Conservation (phyloP, 208 protist genomes). For the Phytomonas serpens region DNA sequence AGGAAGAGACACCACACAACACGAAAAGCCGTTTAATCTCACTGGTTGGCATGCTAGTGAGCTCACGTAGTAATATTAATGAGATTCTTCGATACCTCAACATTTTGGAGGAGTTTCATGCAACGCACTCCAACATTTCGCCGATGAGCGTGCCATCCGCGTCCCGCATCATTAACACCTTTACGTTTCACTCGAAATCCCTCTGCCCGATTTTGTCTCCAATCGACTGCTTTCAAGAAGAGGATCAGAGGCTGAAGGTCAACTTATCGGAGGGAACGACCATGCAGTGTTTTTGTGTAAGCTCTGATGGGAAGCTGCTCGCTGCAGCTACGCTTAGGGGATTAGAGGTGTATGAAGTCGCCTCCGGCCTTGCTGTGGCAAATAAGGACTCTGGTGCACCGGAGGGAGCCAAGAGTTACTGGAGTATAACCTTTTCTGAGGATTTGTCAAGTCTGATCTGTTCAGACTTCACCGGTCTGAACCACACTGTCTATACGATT, state of each 20-base stretch:
- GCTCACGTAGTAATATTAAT: constrained; percentile 32
- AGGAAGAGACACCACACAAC: background rate
- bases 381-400: constrained; percentile 19
- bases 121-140: constrained; percentile 19
- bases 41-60: constrained; percentile 53
- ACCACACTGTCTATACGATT: constrained; percentile 41
- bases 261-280: constrained; percentile 50
- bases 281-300: constrained; percentile 69
- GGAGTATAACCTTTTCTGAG: constrained; percentile 59
- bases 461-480: constrained; percentile 33
- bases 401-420: constrained; percentile 25
- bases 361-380: constrained; percentile 28
- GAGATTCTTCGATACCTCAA: constrained; percentile 58
- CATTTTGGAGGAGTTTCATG: constrained; percentile 41
- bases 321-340: constrained; percentile 36
- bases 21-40: constrained; percentile 31
- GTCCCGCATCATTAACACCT: constrained; percentile 33
- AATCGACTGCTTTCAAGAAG: constrained; percentile 56
- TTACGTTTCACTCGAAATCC: constrained; percentile 25
- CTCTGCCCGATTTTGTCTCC: constrained; percentile 43
- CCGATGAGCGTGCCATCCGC: constrained; percentile 32
- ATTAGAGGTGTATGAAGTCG: constrained; percentile 34
- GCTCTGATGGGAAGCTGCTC: constrained; percentile 42
- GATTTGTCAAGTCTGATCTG: constrained; percentile 46
- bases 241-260: constrained; percentile 34